Evolutionary conservation across 2,329 filamentous ascomycete genomes (phyloP), one percentile per base, ranked within the genome.

Genomic region (Didymella sp.): DNA sequence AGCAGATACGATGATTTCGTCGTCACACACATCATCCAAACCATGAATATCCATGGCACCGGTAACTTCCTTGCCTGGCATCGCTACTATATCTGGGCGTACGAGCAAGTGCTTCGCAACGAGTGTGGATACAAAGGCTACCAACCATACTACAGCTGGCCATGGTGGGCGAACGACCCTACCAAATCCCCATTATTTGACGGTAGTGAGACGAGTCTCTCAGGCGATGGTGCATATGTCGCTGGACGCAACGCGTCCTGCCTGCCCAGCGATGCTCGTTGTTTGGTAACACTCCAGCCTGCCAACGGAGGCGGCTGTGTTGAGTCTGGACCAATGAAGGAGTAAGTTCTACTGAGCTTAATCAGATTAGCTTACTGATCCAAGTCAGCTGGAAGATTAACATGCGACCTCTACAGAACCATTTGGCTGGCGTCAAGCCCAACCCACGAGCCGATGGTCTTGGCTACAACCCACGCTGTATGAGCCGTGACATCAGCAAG

Each of bases 321-420:
- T 6, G n/a, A 19, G 6, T 44, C 58, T 13, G 50, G 45, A 3
- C 46, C 50, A 12, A 27, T 62, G 1, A 28, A 57, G 21, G 19
- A 54, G 50, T 53, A 22, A 25, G 46, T 50, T 12, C 22, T 13
- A 15, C 4, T 33, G 24, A 19, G 7, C 6, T 9, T n/a, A 9
- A 35, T 22, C 1, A 12, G 8, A 2, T 4, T 31, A 31, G 11
- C 12, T 4, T 15, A 24, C 43, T 55, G 11, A 51, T 5, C 6
- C 4, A 5, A 15, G 2, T 5, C 24, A 76, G 77, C 64, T 76
- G 77, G 63, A 74, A 68, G 0, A 72, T 78, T 17, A 77, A 76
- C 59, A 66, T 80, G 1, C 78, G 78, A 0, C 76, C 78, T 6
- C 79, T 22, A 79, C 79, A 58, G 66, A 81, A 44, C 78, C 77